These are phyloP conservation scores for Talaromyces rugulosus DNA, from an alignment of 2,329 filamentous ascomycete species.

Conservation along the genomic window DNA sequence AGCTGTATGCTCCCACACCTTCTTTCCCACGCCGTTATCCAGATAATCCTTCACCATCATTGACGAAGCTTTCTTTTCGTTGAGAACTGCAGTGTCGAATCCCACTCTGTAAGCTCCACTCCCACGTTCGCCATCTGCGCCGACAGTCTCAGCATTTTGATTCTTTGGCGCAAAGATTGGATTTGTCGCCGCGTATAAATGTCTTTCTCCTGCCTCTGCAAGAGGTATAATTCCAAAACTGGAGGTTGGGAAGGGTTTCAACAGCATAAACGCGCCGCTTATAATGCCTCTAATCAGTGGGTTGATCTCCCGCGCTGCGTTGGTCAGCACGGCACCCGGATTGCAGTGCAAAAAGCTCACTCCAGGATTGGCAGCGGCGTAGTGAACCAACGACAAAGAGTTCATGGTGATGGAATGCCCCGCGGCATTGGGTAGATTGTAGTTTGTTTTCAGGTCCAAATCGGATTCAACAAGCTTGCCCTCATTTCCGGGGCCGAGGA, in stretches of 20 bases:
- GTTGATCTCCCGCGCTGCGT: slow-evolving; percentile 49
- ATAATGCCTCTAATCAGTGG: not conserved
- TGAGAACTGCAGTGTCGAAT: slow-evolving; percentile 16
- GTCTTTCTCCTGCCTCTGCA: slow-evolving; percentile 19
- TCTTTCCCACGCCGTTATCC: slow-evolving; percentile 15
- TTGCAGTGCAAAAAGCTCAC: slow-evolving; percentile 49
- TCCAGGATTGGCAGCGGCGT: slow-evolving; percentile 44
- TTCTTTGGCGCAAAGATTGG: slow-evolving; percentile 12
- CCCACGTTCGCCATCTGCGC: slow-evolving; percentile 16
- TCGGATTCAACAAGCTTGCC: slow-evolving; percentile 45
- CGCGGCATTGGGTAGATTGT: slow-evolving; percentile 19
- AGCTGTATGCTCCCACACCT: slow-evolving; percentile 19
- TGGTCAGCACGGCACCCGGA: slow-evolving; percentile 47
- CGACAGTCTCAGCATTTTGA: slow-evolving; percentile 11
- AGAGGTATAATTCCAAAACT: slow-evolving; percentile 13
- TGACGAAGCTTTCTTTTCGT: slow-evolving; percentile 2
- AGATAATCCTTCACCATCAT: slow-evolving; percentile 14
- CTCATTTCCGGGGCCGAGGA: slow-evolving; percentile 52
- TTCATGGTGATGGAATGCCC: slow-evolving; percentile 48
- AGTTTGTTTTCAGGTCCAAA: slow-evolving; percentile 20
- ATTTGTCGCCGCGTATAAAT: slow-evolving; percentile 18
- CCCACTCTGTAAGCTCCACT: slow-evolving; percentile 18
- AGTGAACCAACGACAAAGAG: slow-evolving; percentile 46
- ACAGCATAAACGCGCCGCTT: not conserved
- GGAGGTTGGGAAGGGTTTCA: slow-evolving; percentile 10